Base-by-base conservation (phyloP, 2,329 filamentous ascomycete species). In the Pezicula neosporulosa region DNA sequence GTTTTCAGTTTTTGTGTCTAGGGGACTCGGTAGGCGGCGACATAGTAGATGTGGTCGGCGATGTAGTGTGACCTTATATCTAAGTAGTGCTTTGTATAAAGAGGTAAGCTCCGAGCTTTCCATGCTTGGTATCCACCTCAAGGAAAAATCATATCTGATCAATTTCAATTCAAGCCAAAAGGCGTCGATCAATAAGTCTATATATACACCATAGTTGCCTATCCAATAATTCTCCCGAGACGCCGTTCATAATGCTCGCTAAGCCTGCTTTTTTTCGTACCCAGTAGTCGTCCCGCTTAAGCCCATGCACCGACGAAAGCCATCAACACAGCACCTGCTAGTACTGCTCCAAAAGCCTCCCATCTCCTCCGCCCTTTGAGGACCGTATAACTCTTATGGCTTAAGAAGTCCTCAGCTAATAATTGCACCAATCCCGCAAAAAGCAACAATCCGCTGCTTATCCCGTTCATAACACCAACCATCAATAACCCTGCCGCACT, bases 391-490 rank as follows among this genome's bases (percentile, higher is more conserved):
- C 83, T 86, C 53, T 77, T 73, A 56, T 87, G 82, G 60, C 80
- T 85, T 55, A 88, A 95, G 60, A 95, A 95, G 62, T 96, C 90
- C 68, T 95, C 90, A 0, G 89, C 87, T 44, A 96, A 76, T 18
- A 96, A 76, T 70, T 96, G 89, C 4, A 95, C 90, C 41, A 96
- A 72, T 0, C 89, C 89, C 0, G 90, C 90, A 65, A 93, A 95
- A 3, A 95, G 74, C 27, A 96, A 70, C 47, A 96, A 73, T 0
- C 90, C 90, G 47, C 86, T 86, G 9, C 87, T 91, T 47, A 95
- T 87, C 37, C 89, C 89, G 63, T 96, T 95, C 78, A 93, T 94
- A 64, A 92, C 82, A 7, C 90, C 90, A 6, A 95, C 90, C 72
- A 93, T 86, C 24, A 95, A 72, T 44, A 95, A 70, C 0, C 90